Base-by-base conservation (phyloP, 108 stramenopile species). In the Schizochytrium sp. region DNA sequence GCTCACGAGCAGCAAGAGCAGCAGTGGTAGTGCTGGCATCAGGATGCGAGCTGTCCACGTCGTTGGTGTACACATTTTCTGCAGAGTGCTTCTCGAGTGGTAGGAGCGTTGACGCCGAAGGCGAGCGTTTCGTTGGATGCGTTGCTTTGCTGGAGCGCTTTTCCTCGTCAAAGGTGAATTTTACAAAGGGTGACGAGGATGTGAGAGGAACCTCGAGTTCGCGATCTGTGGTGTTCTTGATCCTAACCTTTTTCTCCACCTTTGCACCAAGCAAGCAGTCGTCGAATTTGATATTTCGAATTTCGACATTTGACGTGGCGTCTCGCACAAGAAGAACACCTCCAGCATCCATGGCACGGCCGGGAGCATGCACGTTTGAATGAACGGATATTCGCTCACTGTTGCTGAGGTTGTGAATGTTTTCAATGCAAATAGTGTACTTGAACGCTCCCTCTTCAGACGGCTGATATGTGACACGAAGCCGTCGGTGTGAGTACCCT, bases 171-270 rank as follows among this genome's bases (percentile, higher is more conserved):
- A 83, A 83, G 43, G 76, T 53, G 4, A 83, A 83, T 12, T 18
- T 53, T 16, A 83, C 76, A 53, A 83, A 83, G 45, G 76, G 76
- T 6, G 76, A 83, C 10, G 76, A 83, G 48, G 76, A 83, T 6
- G 76, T 53, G 19, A 83, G 28, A 12, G 76, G 48, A 23, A 47
- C 19, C 10, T 83, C 76, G 25, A 83, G 45, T 23, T 83, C 76
- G 0, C 76, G 76, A 53, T 83, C 76, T 25, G 76, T 83, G 12
- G 76, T 83, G 76, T 83, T 83, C 51, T 83, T 83, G 4, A 83
- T 2, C 16, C 76, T 43, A 8, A 83, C 48, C 48, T 25, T 47
- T 12, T 23, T 47, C 25, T 47, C 45, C 8, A 83, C 76, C 51
- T 53, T 47, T 23, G 19, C 51, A 4, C 76, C 76, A 34, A 83